These are phyloP conservation scores for Rhynchospora breviuscula DNA, from an alignment of 176 grass and related monocot genomes.

Conservation along the genomic window DNA sequence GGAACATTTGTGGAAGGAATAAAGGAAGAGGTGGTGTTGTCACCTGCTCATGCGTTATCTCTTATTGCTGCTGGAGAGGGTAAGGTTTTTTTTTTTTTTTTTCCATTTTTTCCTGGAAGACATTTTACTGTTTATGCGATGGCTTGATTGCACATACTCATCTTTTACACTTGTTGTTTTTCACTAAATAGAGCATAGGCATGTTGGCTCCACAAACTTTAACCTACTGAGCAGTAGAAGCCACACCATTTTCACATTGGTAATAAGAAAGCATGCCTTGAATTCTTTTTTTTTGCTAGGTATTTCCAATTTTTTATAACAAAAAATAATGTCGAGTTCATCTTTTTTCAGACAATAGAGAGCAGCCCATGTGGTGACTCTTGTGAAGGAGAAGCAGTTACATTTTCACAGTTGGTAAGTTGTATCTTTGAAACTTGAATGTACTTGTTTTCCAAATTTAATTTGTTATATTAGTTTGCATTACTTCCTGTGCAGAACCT, in stretches of 20 bases:
- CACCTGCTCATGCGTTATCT: conserved; percentile 96
- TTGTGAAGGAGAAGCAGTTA: conserved; percentile 78
- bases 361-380: conserved; percentile 75
- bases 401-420: conserved; percentile 91
- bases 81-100: conserved; percentile 26
- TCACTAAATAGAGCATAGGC: conserved; percentile 75
- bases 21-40: conserved; percentile 99
- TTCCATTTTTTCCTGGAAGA: conserved; percentile 1
- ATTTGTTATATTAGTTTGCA: conserved; percentile 18
- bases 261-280: conserved; percentile 25
- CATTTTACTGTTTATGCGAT: neutral
- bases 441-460: neutral
- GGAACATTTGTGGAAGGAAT: conserved; percentile 98
- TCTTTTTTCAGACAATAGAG: conserved; percentile 80
- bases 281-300: neutral
- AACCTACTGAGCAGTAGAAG: conserved; percentile 99
- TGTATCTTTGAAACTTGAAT: conserved; percentile 19
- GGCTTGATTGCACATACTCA: neutral
- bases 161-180: conserved; percentile 1
- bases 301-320: neutral
- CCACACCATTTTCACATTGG: conserved; percentile 99
- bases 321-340: neutral
- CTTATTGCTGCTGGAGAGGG: conserved; percentile 99
- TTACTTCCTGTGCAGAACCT: conserved; percentile 83
- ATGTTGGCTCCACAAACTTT: conserved; percentile 98